Conservation (phyloP, 2,329 filamentous ascomycete species). For the Ciborinia camelliae region DNA sequence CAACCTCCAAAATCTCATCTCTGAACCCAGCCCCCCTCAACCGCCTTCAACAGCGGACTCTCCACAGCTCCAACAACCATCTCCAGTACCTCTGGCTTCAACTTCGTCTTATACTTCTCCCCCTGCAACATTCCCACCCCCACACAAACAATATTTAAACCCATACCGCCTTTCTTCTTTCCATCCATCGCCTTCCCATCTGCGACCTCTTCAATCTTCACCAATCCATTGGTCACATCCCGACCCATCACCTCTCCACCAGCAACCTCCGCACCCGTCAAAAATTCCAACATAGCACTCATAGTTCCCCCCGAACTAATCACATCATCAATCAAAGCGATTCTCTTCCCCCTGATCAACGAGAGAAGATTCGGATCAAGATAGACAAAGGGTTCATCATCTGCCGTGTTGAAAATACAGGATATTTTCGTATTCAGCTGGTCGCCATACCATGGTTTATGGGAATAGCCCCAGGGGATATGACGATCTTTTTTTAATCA, state of each 20-base stretch:
- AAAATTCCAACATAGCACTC: neutral
- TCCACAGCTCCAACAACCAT: neutral
- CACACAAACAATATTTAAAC: conserved; percentile 3
- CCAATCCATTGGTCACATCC: neutral
- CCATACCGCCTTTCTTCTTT: neutral
- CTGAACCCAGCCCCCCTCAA: conserved; percentile 1
- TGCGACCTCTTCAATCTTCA: too few relatives aligned
- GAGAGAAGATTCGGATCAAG: conserved; percentile 8
- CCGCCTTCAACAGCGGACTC: conserved; percentile 5
- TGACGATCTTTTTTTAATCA: neutral
- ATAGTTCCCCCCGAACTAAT: conserved; percentile 6
- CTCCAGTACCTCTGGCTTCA: neutral
- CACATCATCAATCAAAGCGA: conserved; percentile 10
- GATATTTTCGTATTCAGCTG: neutral
- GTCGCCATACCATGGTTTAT: conserved; percentile 2
- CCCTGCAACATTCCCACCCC: conserved; percentile 4
- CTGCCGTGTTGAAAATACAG: neutral
- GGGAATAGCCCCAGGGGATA: neutral
- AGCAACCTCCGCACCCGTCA: neutral
- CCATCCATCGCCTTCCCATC: too few relatives aligned
- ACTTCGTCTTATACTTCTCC: neutral
- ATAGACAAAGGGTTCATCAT: neutral
- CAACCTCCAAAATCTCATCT: neutral
- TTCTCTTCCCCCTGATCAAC: neutral
- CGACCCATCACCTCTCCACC: neutral